A percentile compares a stretch with the other conserved stretches of the same genome.
phyloP scores from a whole-genome alignment of 805 yeast species.

The Metschnikowia lunata region DNA sequence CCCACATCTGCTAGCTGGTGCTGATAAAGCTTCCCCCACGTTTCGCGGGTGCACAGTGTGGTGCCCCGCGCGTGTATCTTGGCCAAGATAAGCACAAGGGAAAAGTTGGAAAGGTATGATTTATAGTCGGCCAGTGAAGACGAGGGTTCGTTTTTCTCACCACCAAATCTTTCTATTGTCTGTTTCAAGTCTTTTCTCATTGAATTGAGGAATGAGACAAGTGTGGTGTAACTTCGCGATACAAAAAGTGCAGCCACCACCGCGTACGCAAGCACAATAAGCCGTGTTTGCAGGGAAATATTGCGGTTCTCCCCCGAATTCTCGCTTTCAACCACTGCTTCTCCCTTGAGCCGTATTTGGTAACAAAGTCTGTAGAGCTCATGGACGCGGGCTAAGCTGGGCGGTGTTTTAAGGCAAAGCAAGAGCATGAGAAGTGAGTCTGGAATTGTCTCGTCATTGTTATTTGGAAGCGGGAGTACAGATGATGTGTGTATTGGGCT shows the following conservation, averaged over 20 bases:
- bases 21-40: constrained; percentile 4
- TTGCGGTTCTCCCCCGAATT: constrained; percentile 13
- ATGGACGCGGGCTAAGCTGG: constrained; percentile 39
- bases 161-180: neutral
- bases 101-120: constrained; percentile 20
- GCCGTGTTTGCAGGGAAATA: constrained; percentile 11
- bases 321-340: constrained; percentile 16
- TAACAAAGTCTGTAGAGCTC: constrained; percentile 42
- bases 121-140: neutral
- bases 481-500: neutral
- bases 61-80: constrained; percentile 4
- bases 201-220: constrained; percentile 25
- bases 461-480: constrained; percentile 36
- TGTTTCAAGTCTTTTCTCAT: constrained; percentile 10
- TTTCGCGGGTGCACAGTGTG: neutral
- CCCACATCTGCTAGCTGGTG: neutral
- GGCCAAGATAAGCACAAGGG: constrained; percentile 18
- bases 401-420: constrained; percentile 40
- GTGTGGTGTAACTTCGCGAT: constrained; percentile 27
- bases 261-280: constrained; percentile 32
- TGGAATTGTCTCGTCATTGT: constrained; percentile 26
- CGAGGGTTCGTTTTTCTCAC: neutral
- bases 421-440: constrained; percentile 29
- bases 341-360: constrained; percentile 27
- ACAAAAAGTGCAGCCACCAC: constrained; percentile 27